Percentiles rank a stretch among this genome's conserved stretches.
Conservation (phyloP, 2,329 filamentous ascomycete species). For the Aspergillus bombycis region DNA sequence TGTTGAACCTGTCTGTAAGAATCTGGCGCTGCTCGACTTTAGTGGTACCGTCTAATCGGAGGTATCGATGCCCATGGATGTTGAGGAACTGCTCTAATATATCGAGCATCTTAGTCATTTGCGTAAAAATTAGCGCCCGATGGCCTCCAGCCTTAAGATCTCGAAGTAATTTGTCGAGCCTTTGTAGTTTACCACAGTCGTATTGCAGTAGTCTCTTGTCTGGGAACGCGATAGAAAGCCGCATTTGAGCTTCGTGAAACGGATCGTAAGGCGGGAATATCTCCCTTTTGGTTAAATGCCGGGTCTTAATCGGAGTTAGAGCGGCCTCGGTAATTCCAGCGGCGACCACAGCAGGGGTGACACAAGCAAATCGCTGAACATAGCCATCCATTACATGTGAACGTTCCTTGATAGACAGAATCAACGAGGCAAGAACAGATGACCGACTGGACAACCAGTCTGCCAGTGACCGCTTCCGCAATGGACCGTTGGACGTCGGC, state of each 20-base stretch:
- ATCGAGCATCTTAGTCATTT: slow-evolving; percentile 98
- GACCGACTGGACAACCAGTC: slow-evolving; percentile 77
- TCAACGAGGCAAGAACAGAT: slow-evolving; percentile 55
- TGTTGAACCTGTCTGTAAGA: slow-evolving; percentile 94
- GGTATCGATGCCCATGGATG: slow-evolving; percentile 95
- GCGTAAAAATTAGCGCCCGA: slow-evolving; percentile 95
- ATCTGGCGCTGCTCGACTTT: slow-evolving; percentile 96
- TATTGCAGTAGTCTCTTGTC: slow-evolving; percentile 96
- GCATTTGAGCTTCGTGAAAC: slow-evolving; percentile 92
- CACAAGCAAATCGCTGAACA: slow-evolving; percentile 86
- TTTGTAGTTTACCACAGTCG: slow-evolving; percentile 95
- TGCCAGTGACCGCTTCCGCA: slow-evolving; percentile 64
- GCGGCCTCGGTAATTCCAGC: slow-evolving; percentile 72
- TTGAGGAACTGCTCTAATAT: slow-evolving; percentile 97
- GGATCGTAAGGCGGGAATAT: slow-evolving; percentile 68
- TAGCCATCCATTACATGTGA: slow-evolving; percentile 72
- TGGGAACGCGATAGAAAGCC: slow-evolving; percentile 92
- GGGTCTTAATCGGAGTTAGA: slow-evolving; percentile 65
- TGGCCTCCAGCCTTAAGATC: slow-evolving; percentile 87
- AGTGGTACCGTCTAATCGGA: slow-evolving; percentile 93
- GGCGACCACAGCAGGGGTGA: slow-evolving; percentile 86
- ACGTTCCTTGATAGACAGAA: slow-evolving; percentile 74
- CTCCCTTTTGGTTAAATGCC: slow-evolving; percentile 46
- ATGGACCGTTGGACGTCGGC: slow-evolving; percentile 63
- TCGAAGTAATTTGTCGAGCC: slow-evolving; percentile 81